These are phyloP conservation scores for Elaeis guineensis DNA, from an alignment of 176 grass and related monocot genomes.

Conservation along the genomic window DNA sequence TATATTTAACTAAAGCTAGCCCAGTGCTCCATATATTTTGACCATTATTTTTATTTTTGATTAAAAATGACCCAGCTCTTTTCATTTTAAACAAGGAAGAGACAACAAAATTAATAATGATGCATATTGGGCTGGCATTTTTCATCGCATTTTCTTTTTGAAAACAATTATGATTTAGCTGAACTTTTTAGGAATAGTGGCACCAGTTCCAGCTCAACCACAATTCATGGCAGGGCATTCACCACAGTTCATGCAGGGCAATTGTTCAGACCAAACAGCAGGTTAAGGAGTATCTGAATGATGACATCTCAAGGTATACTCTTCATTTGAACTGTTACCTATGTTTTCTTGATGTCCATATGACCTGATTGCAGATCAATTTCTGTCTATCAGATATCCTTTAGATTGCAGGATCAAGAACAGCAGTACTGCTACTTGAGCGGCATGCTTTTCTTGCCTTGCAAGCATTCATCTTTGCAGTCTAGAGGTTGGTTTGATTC, in stretches of 20 bases:
- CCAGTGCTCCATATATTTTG: too few species aligned
- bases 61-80: too few species aligned
- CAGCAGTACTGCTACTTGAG: conserved; percentile 48
- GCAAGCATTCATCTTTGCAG: conserved; percentile 52
- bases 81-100: too few species aligned
- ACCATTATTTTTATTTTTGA: too few species aligned
- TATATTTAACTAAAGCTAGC: too few species aligned
- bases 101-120: too few species aligned
- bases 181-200: conserved; percentile 20
- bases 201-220: conserved; percentile 33
- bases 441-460: conserved; percentile 53
- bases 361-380: conserved; percentile 7
- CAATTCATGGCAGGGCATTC: conserved; percentile 37
- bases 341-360: neutral
- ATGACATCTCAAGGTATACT: conserved; percentile 27
- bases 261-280: conserved; percentile 43
- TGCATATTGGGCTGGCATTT: too few species aligned
- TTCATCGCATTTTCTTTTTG: too few species aligned
- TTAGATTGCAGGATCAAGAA: conserved; percentile 61
- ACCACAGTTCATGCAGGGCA: conserved; percentile 44
- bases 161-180: too few species aligned
- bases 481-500: conserved; percentile 35
- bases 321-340: neutral
- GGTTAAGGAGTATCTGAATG: conserved; percentile 30
- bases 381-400: conserved; percentile 28